A percentile compares a stretch with the other conserved stretches of the same genome.
These are phyloP conservation scores for Chrysanthemum lavandulifolium DNA, from an alignment of 129 eudicot genomes.

Conservation along the genomic window DNA sequence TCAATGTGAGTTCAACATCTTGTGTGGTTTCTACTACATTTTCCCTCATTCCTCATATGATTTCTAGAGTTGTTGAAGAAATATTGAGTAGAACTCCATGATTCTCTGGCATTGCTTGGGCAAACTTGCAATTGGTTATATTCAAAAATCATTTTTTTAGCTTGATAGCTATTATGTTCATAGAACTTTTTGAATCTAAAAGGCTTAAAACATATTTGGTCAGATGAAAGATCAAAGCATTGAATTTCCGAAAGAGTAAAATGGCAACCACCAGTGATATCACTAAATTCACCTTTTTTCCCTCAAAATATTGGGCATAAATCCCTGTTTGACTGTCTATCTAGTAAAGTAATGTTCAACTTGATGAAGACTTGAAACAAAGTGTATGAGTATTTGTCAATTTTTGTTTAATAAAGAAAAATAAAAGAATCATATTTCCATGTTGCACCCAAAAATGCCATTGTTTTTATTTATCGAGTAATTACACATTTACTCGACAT, in stretches of 20 bases:
- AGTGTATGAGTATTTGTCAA: not conserved
- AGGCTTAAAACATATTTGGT: too few species aligned
- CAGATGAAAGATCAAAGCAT: too few species aligned
- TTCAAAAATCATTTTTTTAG: not conserved
- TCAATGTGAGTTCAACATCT: slow-evolving; percentile 50
- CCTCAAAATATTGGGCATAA: too few species aligned
- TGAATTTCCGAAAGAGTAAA: too few species aligned
- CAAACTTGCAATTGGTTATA: not conserved
- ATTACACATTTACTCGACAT: too few species aligned
- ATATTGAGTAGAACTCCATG: slow-evolving; percentile 8
- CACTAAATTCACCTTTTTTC: too few species aligned
- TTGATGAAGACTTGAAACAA: not conserved
- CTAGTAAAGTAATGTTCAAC: too few species aligned
- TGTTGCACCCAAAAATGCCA: not conserved
- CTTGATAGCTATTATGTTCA: too few species aligned
- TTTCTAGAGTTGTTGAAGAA: not conserved
- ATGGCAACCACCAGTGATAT: too few species aligned
- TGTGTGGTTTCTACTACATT: not conserved
- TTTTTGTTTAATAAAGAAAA: not conserved
- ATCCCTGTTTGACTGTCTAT: not conserved
- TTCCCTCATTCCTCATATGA: not conserved
- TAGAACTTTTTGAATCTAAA: too few species aligned
- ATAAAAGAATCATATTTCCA: not conserved
- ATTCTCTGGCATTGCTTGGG: not conserved
- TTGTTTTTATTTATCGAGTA: not conserved